Conservation (phyloP, 2,329 filamentous ascomycete genomes). For the Aureobasidium vineae region DNA sequence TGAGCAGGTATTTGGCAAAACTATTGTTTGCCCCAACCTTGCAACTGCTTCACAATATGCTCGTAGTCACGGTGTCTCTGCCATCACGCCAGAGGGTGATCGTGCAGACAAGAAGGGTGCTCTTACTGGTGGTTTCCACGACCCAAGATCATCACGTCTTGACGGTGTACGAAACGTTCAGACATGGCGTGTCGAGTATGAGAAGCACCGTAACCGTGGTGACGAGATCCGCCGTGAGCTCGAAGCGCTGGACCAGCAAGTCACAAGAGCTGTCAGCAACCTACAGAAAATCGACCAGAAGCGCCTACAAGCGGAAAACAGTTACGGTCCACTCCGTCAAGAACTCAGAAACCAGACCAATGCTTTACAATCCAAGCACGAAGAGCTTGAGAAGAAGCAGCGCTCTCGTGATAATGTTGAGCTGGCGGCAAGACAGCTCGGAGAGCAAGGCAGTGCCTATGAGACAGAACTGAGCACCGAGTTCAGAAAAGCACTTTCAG, state of each 20-base stretch:
- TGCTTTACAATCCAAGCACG: constrained; percentile 69
- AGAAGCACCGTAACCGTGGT: constrained; percentile 63
- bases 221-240: constrained; percentile 67
- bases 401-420: constrained; percentile 66
- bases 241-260: constrained; percentile 79
- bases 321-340: constrained; percentile 74
- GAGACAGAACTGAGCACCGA: constrained; percentile 78
- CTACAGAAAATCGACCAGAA: constrained; percentile 79
- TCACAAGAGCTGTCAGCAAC: constrained; percentile 81
- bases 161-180: constrained; percentile 75
- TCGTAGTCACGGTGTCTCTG: constrained; percentile 84
- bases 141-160: constrained; percentile 80
- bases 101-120: constrained; percentile 93
- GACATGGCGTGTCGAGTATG: constrained; percentile 72
- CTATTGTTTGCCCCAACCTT: constrained; percentile 88
- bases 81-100: constrained; percentile 92
- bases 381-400: constrained; percentile 71
- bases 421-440: constrained; percentile 55
- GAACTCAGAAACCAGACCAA: constrained; percentile 74
- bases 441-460: constrained; percentile 71
- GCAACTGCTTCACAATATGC: constrained; percentile 87
- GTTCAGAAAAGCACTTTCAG: constrained; percentile 86
- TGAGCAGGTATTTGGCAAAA: constrained; percentile 92
- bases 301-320: constrained; percentile 72
- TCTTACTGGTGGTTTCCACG: constrained; percentile 91